phyloP scores from a whole-genome alignment of 345 rosid genomes.

The Psidium friedrichsthalianum region DNA sequence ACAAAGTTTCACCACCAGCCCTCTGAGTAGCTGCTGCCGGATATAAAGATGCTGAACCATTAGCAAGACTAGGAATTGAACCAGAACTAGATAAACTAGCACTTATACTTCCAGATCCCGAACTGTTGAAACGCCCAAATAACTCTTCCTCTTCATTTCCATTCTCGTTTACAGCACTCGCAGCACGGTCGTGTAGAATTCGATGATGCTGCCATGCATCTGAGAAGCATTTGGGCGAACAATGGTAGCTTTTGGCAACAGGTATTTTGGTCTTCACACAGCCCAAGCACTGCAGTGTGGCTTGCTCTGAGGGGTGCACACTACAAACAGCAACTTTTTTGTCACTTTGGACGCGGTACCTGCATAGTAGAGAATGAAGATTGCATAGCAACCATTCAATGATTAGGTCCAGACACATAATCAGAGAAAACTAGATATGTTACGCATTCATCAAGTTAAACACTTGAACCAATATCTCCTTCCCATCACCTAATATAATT shows the following conservation, averaged over 20 bases:
- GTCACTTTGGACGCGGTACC: conserved; percentile 94
- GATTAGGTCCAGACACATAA: neutral
- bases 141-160: conserved; percentile 49
- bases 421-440: neutral
- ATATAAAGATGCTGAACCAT: conserved; percentile 65
- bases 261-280: conserved; percentile 83
- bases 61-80: conserved; percentile 55
- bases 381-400: neutral
- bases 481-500: neutral
- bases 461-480: neutral
- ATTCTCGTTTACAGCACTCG: conserved; percentile 34
- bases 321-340: conserved; percentile 83
- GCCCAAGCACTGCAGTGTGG: conserved; percentile 85
- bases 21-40: conserved; percentile 58
- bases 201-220: conserved; percentile 74
- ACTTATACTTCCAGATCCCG: conserved; percentile 53
- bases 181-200: conserved; percentile 40
- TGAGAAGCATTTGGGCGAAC: conserved; percentile 84
- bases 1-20: conserved; percentile 37
- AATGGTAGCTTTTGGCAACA: conserved; percentile 78
- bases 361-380: conserved; percentile 19
- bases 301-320: conserved; percentile 83
- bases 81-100: conserved; percentile 53
- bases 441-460: neutral
- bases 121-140: conserved; percentile 63